These are phyloP conservation scores for Leccinum ochraceum DNA, from an alignment of 768 basidiomycete species.

Conservation along the genomic window DNA sequence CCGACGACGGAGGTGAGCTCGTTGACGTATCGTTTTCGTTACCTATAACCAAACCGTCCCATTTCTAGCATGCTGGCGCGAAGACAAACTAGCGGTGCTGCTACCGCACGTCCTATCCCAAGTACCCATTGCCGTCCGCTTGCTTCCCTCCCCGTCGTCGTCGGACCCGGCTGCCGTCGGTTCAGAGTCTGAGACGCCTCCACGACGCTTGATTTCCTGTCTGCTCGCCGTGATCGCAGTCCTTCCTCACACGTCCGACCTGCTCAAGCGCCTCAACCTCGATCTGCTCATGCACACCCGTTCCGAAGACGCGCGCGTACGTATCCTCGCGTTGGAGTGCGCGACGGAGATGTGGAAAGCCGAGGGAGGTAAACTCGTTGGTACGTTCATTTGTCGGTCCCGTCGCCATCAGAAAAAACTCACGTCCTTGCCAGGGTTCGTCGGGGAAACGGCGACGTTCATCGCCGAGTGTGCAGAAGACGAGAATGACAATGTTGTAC, in stretches of 20 bases:
- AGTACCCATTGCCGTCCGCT: conserved; percentile 49
- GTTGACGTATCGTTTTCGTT: neutral
- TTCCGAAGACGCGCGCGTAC: conserved; percentile 70
- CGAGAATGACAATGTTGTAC: conserved; percentile 81
- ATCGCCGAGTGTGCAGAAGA: conserved; percentile 88
- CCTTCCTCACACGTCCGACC: conserved; percentile 24
- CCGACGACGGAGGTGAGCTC: conserved; percentile 77
- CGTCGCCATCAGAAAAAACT: neutral
- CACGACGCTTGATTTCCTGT: conserved; percentile 15
- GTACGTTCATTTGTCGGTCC: conserved; percentile 39
- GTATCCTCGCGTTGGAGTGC: conserved; percentile 69
- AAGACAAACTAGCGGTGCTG: conserved; percentile 71
- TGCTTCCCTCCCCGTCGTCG: conserved; percentile 12
- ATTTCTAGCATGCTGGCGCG: conserved; percentile 81
- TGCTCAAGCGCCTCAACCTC: conserved; percentile 82
- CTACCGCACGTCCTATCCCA: conserved; percentile 64
- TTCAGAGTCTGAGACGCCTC: conserved; percentile 9
- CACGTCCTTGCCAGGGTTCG: conserved; percentile 55
- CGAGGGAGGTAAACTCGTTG: conserved; percentile 73
- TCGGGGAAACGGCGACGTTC: conserved; percentile 80
- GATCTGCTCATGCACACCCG: conserved; percentile 87
- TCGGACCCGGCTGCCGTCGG: neutral
- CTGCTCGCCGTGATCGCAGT: conserved; percentile 19
- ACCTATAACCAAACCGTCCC: neutral
- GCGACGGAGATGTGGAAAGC: conserved; percentile 73